Evolutionary conservation across 2,329 filamentous ascomycete genomes (phyloP), one percentile per base, ranked within the genome.

Genomic region (Xylariaceae sp.): DNA sequence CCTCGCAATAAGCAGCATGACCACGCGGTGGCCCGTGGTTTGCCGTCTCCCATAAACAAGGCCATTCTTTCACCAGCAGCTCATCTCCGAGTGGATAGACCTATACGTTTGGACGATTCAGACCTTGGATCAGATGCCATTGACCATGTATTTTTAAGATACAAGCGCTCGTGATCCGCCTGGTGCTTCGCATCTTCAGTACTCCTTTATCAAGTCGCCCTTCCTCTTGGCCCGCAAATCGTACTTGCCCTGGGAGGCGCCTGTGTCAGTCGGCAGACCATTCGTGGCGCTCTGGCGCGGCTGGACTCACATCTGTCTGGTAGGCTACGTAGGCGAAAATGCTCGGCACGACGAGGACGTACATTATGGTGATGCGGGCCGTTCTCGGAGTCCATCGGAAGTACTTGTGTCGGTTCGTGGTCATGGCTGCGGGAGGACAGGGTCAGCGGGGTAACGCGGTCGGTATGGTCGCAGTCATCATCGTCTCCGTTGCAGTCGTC

Each of bases 311-410:
- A 53, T 96, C 90, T 42, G 81, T 89, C 55, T 75, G 77, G 59
- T 84, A 93, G 38, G 77, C 86, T 36, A 85, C 55, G 55, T 80
- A 79, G 29, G 79, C 79, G 46, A 94, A 51, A 37, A 83, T 67
- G 25, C 65, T 60, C 6, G 92, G 92, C 27, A 95, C 74, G 34
- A 80, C 65, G 21, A 79, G 65, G 38, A 83, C 73, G 61, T 90
- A 95, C 44, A 81, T 68, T 56, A 95, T 77, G 4, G 81, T 80
- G 53, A 95, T 62, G 65, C 76, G 78, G 19, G 86, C 87, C 29
- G 87, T 94, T 53, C 83, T 74, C 33, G 78, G 75, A 22, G 83
- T 96, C 86, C 87, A 96, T 61, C 87, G 77, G 75, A 96, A 98
- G 75, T 86, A 94, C 66, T 87, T 87, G 75, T 89, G 82, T 47